Base-by-base conservation (phyloP, 139 green algal genomes). In the Micractinium sp. region DNA sequence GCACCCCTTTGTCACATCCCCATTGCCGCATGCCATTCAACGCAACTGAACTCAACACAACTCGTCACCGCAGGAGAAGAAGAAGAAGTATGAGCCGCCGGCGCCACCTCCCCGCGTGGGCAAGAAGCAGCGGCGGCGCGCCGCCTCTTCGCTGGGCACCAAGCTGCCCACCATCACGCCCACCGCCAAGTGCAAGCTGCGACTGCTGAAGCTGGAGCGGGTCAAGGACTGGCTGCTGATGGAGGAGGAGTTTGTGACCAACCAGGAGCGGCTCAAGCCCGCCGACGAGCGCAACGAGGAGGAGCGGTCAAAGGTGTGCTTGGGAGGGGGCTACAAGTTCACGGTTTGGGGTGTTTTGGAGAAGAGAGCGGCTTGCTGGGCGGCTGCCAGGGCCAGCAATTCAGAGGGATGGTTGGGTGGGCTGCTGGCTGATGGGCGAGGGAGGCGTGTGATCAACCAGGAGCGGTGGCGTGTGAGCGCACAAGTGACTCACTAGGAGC, bases 151-250 rank as follows among this genome's bases (percentile, higher is more conserved):
- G 39, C 91, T 97, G 20, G 96, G 95, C 31, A 91, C 89, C 29
- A 96, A 96, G 87, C 95, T 99, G 53, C 98, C 98, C 1, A 93
- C 85, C 39, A 94, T 99, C 69, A 98, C 95, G 36, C 98, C 98
- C 38, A 98, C 92, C 36, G 95, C 97, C 1, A 97, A 97, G 87
- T 99, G 98, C 95, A 99, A 99, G 89, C 95, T 99, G 76, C 93
- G 98, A 27, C 90, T 99, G 88, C 93, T 99, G 0, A 99, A 99
- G 94, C 94, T 99, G 53, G 98, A 99, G 92, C 95, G 98, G 25
- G 93, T 99, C 31, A 99, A 99, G 92, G 98, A 99, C 90, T 99
- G 98, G 93, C 93, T 99, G 63, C 93, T 99, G 22, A 99, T 99
- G 97, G 98, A 99, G 94, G 97, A 99, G 91, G 98, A 99, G 93